A percentile compares a stretch with the other conserved stretches of the same genome.
These are phyloP conservation scores for Globisporangium orthogonon DNA, from an alignment of 352 stramenopile genomes.

Conservation along the genomic window DNA sequence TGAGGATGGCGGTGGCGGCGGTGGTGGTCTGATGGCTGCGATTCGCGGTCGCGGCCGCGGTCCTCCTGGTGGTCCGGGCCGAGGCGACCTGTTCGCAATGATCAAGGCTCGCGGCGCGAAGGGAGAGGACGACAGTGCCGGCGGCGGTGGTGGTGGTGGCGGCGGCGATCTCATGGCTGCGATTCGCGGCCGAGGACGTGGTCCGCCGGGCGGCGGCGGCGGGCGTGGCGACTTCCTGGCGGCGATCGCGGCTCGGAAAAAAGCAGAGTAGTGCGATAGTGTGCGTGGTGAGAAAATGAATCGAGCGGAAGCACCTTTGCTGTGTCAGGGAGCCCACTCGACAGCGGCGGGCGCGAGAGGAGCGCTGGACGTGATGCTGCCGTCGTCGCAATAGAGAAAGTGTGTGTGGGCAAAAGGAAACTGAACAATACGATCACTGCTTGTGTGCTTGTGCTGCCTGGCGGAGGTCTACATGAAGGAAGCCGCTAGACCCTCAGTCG, in stretches of 20 bases:
- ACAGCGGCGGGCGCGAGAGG: neutral
- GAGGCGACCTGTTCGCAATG: conserved; percentile 56
- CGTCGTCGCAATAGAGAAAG: neutral
- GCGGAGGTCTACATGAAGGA: neutral
- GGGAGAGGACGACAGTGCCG: conserved; percentile 17
- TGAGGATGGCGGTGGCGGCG: conserved; percentile 26
- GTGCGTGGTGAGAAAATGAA: neutral
- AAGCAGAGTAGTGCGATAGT: conserved; percentile 18
- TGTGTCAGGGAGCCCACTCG: neutral
- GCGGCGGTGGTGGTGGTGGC: conserved; percentile 25
- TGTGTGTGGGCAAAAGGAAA: neutral
- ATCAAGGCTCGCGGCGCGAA: conserved; percentile 42
- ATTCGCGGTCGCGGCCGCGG: conserved; percentile 50
- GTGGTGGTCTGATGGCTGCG: conserved; percentile 11
- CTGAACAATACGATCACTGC: neutral
- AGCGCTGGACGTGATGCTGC: neutral
- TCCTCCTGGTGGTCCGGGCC: conserved; percentile 31
- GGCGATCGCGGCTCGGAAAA: conserved; percentile 60
- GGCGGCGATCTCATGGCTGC: conserved; percentile 46
- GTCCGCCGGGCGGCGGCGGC: conserved; percentile 14
- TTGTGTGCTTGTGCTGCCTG: neutral
- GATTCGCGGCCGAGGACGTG: conserved; percentile 40
- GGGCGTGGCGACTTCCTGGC: conserved; percentile 47
- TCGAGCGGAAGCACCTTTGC: neutral
- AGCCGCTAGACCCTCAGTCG: conserved; percentile 26